These are phyloP conservation scores for Austroboletus festivus DNA, from an alignment of 768 basidiomycete genomes.

Conservation along the genomic window DNA sequence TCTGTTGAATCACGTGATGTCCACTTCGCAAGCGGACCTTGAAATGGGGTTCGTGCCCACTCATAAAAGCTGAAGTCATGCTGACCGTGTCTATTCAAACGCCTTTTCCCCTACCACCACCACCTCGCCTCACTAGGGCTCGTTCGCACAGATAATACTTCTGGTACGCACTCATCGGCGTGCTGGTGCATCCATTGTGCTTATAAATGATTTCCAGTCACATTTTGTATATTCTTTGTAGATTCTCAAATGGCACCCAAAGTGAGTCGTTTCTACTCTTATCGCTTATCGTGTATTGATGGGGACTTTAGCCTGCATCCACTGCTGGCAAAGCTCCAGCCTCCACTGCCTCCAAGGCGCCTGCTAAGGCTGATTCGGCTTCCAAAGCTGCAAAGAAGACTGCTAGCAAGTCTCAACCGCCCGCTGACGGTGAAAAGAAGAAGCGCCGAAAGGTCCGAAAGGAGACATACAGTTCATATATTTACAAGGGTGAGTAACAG, in stretches of 20 bases:
- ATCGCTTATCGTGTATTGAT: constrained; percentile 13
- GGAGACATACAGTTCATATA: constrained; percentile 84
- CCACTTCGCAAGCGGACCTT: constrained; percentile 30
- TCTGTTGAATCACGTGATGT: constrained; percentile 36
- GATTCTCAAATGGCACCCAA: constrained; percentile 36
- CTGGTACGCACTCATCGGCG: constrained; percentile 20
- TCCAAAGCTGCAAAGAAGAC: constrained; percentile 60
- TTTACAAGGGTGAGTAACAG: constrained; percentile 64
- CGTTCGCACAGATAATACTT: constrained; percentile 16
- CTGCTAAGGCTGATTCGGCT: constrained; percentile 42
- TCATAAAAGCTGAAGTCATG: constrained; percentile 33
- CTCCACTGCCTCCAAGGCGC: constrained; percentile 59
- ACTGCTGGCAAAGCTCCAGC: constrained; percentile 40
- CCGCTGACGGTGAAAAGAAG: constrained; percentile 70
- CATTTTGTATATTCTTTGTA: constrained; percentile 34
- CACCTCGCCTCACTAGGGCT: constrained; percentile 17
- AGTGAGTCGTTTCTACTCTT: constrained; percentile 21
- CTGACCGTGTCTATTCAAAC: constrained; percentile 20
- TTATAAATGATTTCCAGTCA: constrained; percentile 19
- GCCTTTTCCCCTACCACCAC: constrained; percentile 33
- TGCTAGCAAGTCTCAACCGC: constrained; percentile 49
- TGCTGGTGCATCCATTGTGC: constrained; percentile 4
- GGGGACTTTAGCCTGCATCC: constrained; percentile 38
- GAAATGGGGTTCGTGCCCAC: constrained; percentile 30
- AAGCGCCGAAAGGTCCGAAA: constrained; percentile 76